Base-by-base conservation (phyloP, 192 early-diverging fungal species). In the Backusella mclennaniae region DNA sequence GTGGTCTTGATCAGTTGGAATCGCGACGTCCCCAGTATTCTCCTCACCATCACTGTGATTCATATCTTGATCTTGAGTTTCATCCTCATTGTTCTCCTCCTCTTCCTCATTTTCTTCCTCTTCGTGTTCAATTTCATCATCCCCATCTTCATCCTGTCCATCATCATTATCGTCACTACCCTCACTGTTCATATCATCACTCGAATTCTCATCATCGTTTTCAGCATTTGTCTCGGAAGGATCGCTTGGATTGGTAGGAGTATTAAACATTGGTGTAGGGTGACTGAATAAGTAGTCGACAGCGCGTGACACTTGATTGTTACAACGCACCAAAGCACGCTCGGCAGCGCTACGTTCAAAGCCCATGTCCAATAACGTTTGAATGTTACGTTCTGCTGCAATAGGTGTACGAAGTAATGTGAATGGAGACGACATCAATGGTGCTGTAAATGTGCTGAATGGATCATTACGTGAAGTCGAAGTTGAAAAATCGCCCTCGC, bases 321-420 rank as follows among this genome's bases (percentile, higher is more conserved):
- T 85, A 69, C 89, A 92, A 2, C 95, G 89, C 35, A 90, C 84
- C 36, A 99, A 80, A 5, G 96, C 96, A 26, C 81, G 85, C 76
- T 93, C 94, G 1, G 96, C 95, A 11, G 91, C 92, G 21, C 85
- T 83, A 12, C 91, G 85, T 4, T 92, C 83, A 79, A 97, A 99
- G 0, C 97, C 97, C 95, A 99, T 95, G 29, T 94, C 91, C 15
- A 92, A 79, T 15, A 98, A 84, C 52, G 91, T 90, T n/a, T 89
- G 84, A 17, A 97, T 83, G 41, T 85, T 83, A 9, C 83, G 84
- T 35, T 87, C 86, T 82, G 95, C 90, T 5, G 94, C 86, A 33
- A 88, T 84, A 26, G 56, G 56, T 21, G 85, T 77, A 11, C 83
- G 81, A 21, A 71, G 56, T 7, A 77, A 63, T 17, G 73, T 66